Conservation (phyloP, 495 filamentous ascomycete species). For the Lasiosphaeriaceae sp. region DNA sequence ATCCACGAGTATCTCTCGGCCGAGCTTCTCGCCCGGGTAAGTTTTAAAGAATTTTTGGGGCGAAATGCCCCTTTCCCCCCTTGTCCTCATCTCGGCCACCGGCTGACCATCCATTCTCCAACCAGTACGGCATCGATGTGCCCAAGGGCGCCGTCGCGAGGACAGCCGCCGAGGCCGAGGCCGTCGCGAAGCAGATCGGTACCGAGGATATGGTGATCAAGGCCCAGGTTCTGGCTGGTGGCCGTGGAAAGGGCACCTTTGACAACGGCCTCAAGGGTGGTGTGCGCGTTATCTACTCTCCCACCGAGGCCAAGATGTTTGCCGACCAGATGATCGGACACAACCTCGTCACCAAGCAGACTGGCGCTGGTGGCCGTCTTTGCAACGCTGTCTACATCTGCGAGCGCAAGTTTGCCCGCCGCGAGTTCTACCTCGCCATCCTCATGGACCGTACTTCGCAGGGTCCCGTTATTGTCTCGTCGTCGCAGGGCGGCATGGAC, state of each 20-base stretch:
- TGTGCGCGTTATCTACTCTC: slow-evolving; percentile 96
- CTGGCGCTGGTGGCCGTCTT: slow-evolving; percentile 81
- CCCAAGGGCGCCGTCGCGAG: slow-evolving; percentile 83
- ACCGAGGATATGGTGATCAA: slow-evolving; percentile 99
- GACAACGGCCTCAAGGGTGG: slow-evolving; percentile 98
- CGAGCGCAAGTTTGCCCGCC: slow-evolving; percentile 98
- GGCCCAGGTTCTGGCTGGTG: slow-evolving; percentile 96
- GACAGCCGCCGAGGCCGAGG: slow-evolving; percentile 82
- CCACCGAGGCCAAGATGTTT: slow-evolving; percentile 85
- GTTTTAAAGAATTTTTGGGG: too few relatives aligned
- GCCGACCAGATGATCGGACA: slow-evolving; percentile 99
- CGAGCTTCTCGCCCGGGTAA: slow-evolving; percentile 77
- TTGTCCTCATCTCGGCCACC: slow-evolving; percentile 2
- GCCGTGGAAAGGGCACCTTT: slow-evolving; percentile 93
- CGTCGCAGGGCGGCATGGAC: slow-evolving; percentile 97
- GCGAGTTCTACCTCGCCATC: slow-evolving; percentile 97
- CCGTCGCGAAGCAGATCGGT: slow-evolving; percentile 81
- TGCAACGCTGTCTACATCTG: slow-evolving; percentile 98
- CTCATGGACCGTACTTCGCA: slow-evolving; percentile 95
- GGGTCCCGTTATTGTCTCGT: slow-evolving; percentile 91
- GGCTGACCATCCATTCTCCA: slow-evolving; percentile 6
- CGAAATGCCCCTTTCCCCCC: slow-evolving; percentile 1
- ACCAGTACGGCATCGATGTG: slow-evolving; percentile 87
- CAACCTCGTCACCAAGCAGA: slow-evolving; percentile 99
- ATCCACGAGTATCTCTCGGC: slow-evolving; percentile 98